Evolutionary conservation across 169 alveolate genomes (phyloP).

Genomic region (Sarcocystis neurona): DNA sequence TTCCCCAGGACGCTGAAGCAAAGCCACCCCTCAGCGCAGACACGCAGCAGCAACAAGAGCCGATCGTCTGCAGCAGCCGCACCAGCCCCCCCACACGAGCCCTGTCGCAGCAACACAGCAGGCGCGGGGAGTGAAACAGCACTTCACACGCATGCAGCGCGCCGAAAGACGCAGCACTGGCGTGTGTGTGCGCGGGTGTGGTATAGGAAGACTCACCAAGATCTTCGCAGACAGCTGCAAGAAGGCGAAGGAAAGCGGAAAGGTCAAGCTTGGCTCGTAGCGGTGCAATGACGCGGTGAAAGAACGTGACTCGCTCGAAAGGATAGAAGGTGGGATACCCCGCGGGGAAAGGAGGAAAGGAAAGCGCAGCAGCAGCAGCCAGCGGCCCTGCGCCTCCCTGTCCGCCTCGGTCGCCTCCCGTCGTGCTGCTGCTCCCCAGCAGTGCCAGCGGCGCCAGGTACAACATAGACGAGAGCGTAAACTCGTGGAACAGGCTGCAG

Average conservation of each 20-base stretch:
- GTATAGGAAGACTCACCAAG: not conserved
- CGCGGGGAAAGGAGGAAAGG: too few species aligned
- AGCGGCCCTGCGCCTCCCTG: too few species aligned
- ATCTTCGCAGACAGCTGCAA: conserved; percentile 22
- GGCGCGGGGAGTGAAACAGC: not conserved
- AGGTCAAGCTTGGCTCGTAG: not conserved
- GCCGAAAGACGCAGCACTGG: not conserved
- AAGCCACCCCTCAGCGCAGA: not conserved
- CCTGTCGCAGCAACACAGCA: not conserved
- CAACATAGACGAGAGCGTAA: not conserved
- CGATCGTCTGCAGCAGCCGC: not conserved
- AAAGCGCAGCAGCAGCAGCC: too few species aligned
- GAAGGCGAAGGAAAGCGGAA: not conserved
- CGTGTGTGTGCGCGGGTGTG: not conserved
- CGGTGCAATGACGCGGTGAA: not conserved
- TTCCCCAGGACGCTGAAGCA: too few species aligned
- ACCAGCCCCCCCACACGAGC: not conserved
- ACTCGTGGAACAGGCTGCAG: conserved; percentile 9
- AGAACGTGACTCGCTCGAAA: conserved; percentile 1
- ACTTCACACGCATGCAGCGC: not conserved
- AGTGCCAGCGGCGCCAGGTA: conserved; percentile 2
- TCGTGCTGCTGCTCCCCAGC: not conserved
- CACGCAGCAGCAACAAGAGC: not conserved
- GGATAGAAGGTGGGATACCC: not conserved
- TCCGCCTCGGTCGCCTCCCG: too few species aligned